Evolutionary conservation across 192 early-diverging fungal genomes (phyloP).

Genomic region (Backusella sp.): DNA sequence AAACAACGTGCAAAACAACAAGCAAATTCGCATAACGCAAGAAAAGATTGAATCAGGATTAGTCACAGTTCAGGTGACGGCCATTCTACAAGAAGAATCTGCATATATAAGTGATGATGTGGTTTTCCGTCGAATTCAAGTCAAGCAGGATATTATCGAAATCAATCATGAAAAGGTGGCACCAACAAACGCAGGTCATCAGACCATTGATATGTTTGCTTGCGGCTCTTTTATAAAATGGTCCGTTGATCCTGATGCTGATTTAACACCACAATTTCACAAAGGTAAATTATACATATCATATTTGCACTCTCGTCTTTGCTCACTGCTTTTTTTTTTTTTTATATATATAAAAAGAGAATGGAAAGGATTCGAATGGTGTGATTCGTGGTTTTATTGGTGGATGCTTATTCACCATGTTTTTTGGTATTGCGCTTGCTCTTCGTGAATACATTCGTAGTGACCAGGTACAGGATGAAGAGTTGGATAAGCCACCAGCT

Average conservation of each 20-base stretch:
- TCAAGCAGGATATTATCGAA: constrained; percentile 49
- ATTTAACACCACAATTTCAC: constrained; percentile 12
- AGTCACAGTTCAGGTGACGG: constrained; percentile 52
- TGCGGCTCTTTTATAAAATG: constrained; percentile 41
- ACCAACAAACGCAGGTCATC: constrained; percentile 49
- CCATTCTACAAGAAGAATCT: constrained; percentile 33
- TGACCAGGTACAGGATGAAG: not conserved
- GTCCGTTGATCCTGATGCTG: constrained; percentile 37
- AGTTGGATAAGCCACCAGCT: not conserved
- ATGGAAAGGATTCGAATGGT: constrained; percentile 24
- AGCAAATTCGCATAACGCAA: constrained; percentile 38
- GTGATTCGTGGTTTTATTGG: constrained; percentile 20
- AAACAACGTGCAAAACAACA: constrained; percentile 37
- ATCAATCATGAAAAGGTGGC: constrained; percentile 49
- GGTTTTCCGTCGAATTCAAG: constrained; percentile 47
- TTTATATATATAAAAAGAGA: not conserved
- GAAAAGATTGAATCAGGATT: constrained; percentile 49
- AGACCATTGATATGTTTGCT: constrained; percentile 54
- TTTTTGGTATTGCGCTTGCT: constrained; percentile 24
- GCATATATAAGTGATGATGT: constrained; percentile 31
- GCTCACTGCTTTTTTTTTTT: not conserved
- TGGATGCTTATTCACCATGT: constrained; percentile 16
- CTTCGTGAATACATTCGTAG: constrained; percentile 23
- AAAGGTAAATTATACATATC: not conserved
- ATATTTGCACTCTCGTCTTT: not conserved